These are phyloP conservation scores for Starmerella lactis-condensi DNA, from an alignment of 805 yeast species.

Conservation along the genomic window DNA sequence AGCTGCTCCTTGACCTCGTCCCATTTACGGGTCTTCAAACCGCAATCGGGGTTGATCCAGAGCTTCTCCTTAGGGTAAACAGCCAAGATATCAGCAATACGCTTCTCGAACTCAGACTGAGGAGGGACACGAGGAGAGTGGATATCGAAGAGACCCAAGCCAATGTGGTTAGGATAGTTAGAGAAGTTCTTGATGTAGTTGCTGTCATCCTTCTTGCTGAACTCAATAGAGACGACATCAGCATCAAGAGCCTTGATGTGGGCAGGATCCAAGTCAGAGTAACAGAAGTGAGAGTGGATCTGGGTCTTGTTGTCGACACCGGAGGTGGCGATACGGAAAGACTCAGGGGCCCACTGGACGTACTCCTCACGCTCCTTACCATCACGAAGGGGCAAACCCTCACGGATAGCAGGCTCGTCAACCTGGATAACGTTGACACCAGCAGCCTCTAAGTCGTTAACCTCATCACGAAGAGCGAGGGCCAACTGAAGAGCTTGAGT, in stretches of 20 bases:
- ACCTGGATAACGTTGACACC: constrained; percentile 97
- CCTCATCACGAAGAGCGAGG: constrained; percentile 96
- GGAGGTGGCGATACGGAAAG: constrained; percentile 98
- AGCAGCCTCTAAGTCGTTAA: constrained; percentile 91
- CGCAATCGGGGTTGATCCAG: constrained; percentile 99
- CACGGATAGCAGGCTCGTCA: constrained; percentile 99
- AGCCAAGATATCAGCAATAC: constrained; percentile 86
- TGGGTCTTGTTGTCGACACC: constrained; percentile 91
- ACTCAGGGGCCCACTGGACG: constrained; percentile 97
- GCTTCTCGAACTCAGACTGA: constrained; percentile 82
- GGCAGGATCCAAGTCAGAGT: constrained; percentile 98
- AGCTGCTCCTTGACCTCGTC: constrained; percentile 87
- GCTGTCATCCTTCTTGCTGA: constrained; percentile 98
- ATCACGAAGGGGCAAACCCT: constrained; percentile 97
- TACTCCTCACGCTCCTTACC: constrained; percentile 93
- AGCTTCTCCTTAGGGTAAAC: constrained; percentile 94
- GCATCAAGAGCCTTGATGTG: constrained; percentile 99
- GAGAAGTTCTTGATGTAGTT: constrained; percentile 95
- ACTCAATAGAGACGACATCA: constrained; percentile 97
- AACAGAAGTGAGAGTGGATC: constrained; percentile 99
- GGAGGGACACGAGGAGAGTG: constrained; percentile 99
- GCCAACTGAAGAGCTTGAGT: constrained; percentile 93
- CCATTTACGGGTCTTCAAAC: constrained; percentile 99
- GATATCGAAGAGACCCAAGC: constrained; percentile 96
- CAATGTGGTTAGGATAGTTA: constrained; percentile 98